These are phyloP conservation scores for Teratosphaeria destructans DNA, from an alignment of 2,329 filamentous ascomycete genomes.

Conservation along the genomic window DNA sequence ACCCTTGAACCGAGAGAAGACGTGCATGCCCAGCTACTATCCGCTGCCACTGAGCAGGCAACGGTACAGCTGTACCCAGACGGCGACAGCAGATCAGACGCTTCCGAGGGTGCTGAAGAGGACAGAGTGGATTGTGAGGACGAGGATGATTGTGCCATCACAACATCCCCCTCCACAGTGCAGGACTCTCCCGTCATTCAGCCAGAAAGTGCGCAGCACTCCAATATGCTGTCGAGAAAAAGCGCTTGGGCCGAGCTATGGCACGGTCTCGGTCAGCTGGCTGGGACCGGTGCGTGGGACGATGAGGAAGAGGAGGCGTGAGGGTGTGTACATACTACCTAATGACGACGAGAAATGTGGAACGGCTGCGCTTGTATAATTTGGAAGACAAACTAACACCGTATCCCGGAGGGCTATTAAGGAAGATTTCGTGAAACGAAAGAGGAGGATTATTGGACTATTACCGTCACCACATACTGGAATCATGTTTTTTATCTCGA, in stretches of 20 bases:
- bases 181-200: constrained; percentile 1
- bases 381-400: not conserved
- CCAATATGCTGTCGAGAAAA: constrained; percentile 8
- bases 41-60: not conserved
- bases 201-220: constrained; percentile 2
- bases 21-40: not conserved
- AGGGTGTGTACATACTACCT: not conserved
- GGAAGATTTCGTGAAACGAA: not conserved
- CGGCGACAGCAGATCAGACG: constrained; percentile 2
- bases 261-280: constrained; percentile 21
- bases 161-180: constrained; percentile 11
- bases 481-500: not conserved
- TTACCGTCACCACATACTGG: not conserved
- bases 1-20: not conserved
- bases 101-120: not conserved
- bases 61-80: not conserved
- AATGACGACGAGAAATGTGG: not conserved
- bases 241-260: constrained; percentile 28
- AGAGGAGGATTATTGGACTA: not conserved
- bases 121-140: constrained; percentile 3
- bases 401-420: not conserved
- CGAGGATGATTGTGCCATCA: constrained; percentile 19
- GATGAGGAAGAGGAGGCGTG: constrained; percentile 10
- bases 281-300: constrained; percentile 21
- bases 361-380: not conserved